These are phyloP conservation scores for Podospora pseudoanserina DNA, from an alignment of 495 filamentous ascomycete species.

Conservation along the genomic window DNA sequence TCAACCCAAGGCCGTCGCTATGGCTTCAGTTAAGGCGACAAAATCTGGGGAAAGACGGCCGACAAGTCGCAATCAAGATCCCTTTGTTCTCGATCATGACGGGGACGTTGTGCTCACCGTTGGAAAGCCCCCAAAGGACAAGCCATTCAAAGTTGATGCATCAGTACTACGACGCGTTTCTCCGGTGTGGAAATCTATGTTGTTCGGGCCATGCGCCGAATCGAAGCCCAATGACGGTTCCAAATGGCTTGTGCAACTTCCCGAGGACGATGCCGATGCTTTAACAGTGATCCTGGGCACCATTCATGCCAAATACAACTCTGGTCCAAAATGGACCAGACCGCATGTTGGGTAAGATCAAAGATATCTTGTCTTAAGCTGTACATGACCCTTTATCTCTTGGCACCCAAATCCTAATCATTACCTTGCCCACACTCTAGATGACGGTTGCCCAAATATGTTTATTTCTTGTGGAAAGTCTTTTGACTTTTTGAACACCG, in stretches of 20 bases:
- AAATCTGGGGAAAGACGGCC: no score
- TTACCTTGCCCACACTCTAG: no score
- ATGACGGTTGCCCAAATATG: no score
- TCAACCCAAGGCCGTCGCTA: no score
- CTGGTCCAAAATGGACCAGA: no score
- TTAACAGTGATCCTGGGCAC: background rate
- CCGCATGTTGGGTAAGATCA: no score
- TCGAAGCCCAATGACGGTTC: slow-evolving; percentile 20
- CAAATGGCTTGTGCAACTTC: slow-evolving; percentile 29
- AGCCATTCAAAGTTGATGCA: background rate
- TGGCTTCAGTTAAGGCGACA: no score
- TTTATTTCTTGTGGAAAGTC: no score
- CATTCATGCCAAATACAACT: background rate
- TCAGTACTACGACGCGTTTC: slow-evolving; percentile 14
- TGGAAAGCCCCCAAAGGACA: background rate
- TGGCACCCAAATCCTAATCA: no score
- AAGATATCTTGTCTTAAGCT: background rate
- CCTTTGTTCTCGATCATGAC: background rate
- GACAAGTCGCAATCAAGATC: no score
- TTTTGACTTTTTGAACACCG: background rate
- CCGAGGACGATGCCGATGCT: slow-evolving; percentile 27
- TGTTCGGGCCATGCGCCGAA: slow-evolving; percentile 29
- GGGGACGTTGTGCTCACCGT: background rate
- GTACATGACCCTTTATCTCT: background rate
- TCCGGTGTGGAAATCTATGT: slow-evolving; percentile 14